Percentiles rank a stretch among this genome's conserved stretches.
phyloP scores from a whole-genome alignment of 192 early-diverging fungal species.

The Backusella westeae region DNA sequence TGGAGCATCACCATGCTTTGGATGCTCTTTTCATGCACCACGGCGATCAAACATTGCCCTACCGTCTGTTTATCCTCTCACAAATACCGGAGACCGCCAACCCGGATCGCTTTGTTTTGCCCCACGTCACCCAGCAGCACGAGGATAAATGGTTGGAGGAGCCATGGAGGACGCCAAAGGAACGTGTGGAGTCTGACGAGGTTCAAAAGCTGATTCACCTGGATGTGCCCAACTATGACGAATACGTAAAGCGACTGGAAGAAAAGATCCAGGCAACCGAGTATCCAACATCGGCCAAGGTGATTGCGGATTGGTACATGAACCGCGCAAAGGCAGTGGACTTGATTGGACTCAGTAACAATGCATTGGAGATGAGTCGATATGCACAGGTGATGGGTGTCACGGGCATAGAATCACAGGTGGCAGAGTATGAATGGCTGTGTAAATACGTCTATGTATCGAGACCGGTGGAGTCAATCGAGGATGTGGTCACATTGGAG shows the following conservation, averaged over 20 bases:
- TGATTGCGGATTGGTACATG: constrained; percentile 59
- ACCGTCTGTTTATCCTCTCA: constrained; percentile 55
- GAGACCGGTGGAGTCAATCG: constrained; percentile 31
- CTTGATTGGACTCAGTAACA: constrained; percentile 44
- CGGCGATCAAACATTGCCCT: constrained; percentile 54
- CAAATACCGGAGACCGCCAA: constrained; percentile 60
- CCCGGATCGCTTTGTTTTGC: constrained; percentile 38
- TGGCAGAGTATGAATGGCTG: constrained; percentile 57
- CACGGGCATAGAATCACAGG: constrained; percentile 44
- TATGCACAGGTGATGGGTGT: constrained; percentile 51
- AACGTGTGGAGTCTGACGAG: constrained; percentile 54
- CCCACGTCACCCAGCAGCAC: constrained; percentile 18
- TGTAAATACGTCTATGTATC: constrained; percentile 60
- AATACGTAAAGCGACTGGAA: constrained; percentile 35
- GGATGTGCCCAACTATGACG: constrained; percentile 31
- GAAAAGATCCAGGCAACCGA: constrained; percentile 28
- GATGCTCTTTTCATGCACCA: constrained; percentile 63
- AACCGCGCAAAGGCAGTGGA: constrained; percentile 57
- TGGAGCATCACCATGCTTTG: constrained; percentile 55
- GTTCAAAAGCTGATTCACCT: constrained; percentile 41
- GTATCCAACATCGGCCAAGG: constrained; percentile 48
- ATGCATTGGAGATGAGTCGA: constrained; percentile 53
- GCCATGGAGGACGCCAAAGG: constrained; percentile 56
- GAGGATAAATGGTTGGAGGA: constrained; percentile 45
- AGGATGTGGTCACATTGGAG: constrained; percentile 14